These are phyloP conservation scores for Salix viminalis DNA, from an alignment of 345 rosid genomes.

Conservation along the genomic window DNA sequence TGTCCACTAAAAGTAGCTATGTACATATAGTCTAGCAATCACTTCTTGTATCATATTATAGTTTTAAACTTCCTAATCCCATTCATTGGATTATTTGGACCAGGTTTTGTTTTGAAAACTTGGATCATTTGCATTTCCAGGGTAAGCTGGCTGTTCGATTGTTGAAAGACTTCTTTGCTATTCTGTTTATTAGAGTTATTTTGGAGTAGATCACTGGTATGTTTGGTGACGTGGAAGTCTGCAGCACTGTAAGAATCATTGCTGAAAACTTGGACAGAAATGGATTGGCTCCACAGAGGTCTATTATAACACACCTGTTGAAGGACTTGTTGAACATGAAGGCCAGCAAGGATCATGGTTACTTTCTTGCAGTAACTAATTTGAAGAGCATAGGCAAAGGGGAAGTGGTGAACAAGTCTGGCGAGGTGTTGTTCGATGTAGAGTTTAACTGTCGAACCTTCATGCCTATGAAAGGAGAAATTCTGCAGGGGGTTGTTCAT, in stretches of 20 bases:
- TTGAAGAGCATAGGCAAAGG: slow-evolving; percentile 26
- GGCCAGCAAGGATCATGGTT: slow-evolving; percentile 26
- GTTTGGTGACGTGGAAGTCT: slow-evolving; percentile 31
- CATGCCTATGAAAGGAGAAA: slow-evolving; percentile 25
- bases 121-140: neutral
- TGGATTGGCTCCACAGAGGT: slow-evolving; percentile 8
- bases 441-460: slow-evolving; percentile 28
- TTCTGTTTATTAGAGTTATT: neutral
- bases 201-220: neutral
- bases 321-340: slow-evolving; percentile 19
- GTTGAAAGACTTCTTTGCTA: neutral
- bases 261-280: neutral
- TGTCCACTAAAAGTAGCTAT: neutral
- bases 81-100: neutral
- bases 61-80: neutral
- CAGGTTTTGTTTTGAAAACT: neutral
- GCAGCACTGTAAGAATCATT: slow-evolving; percentile 12
- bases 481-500: slow-evolving; percentile 27
- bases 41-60: neutral
- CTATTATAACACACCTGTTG: slow-evolving; percentile 13
- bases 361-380: slow-evolving; percentile 33
- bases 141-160: neutral
- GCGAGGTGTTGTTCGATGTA: slow-evolving; percentile 5
- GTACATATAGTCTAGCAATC: neutral
- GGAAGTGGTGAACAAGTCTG: neutral